These are phyloP conservation scores for Cercospora citrullina DNA, from an alignment of 2,329 filamentous ascomycete genomes.

Conservation along the genomic window DNA sequence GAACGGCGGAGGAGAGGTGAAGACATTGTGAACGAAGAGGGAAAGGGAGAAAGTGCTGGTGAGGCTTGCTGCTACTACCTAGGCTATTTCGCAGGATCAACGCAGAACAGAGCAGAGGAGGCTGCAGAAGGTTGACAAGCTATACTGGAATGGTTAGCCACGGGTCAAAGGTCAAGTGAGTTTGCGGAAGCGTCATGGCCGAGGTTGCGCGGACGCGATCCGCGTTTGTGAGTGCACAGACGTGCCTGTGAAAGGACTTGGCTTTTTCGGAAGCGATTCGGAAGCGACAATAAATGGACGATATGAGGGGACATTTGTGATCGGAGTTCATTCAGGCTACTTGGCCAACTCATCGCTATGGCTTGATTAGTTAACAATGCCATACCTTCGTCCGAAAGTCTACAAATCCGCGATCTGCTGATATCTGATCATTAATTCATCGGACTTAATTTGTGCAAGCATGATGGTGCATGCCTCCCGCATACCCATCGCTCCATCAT, in stretches of 20 bases:
- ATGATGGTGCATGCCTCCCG: neutral
- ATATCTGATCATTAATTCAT: neutral
- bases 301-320: neutral
- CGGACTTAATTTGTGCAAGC: neutral
- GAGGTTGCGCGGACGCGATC: slow-evolving; percentile 9
- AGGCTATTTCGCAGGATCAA: slow-evolving; percentile 10
- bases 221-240: neutral
- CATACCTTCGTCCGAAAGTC: neutral
- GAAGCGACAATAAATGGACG: neutral
- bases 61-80: slow-evolving; percentile 6
- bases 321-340: neutral
- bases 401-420: neutral
- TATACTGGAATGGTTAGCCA: slow-evolving; percentile 15
- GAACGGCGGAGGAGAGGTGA: slow-evolving; percentile 30
- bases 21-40: slow-evolving; percentile 20
- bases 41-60: slow-evolving; percentile 2
- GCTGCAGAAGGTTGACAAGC: slow-evolving; percentile 11
- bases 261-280: slow-evolving; percentile 7
- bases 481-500: neutral
- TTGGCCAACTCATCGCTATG: neutral
- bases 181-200: slow-evolving; percentile 1
- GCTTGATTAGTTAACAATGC: neutral
- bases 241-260: neutral
- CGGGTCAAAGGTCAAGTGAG: slow-evolving; percentile 9
- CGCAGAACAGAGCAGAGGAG: slow-evolving; percentile 1